Conservation (phyloP, 2,329 filamentous ascomycete genomes). For the Fusarium albosuccineum region DNA sequence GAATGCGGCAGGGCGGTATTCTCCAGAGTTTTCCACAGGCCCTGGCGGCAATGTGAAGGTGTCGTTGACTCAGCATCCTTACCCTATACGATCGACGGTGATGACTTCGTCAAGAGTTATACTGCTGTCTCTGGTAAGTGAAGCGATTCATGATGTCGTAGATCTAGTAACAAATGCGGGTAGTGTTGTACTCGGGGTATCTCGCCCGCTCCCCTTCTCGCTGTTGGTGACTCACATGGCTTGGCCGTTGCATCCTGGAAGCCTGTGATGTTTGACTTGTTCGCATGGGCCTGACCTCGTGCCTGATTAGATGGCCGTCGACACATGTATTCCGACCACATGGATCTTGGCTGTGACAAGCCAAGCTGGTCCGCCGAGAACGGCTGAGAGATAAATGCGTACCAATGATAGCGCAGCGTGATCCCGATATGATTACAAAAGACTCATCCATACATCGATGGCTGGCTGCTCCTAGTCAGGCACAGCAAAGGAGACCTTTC, state of each 20-base stretch:
- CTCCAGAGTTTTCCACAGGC: neutral
- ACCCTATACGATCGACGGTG: conserved; percentile 3
- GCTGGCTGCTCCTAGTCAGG: neutral
- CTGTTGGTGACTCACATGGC: no score
- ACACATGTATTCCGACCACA: neutral
- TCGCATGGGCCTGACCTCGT: neutral
- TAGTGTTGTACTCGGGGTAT: no score
- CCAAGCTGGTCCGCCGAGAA: neutral
- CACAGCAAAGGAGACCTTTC: neutral
- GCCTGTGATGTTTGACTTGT: no score
- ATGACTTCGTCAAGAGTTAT: neutral
- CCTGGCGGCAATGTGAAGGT: neutral
- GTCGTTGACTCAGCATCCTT: neutral
- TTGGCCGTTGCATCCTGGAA: no score
- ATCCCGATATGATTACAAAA: neutral
- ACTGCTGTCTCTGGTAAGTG: no score
- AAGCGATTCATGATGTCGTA: no score
- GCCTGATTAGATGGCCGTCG: neutral
- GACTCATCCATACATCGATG: no score
- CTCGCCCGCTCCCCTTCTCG: no score
- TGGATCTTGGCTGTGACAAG: conserved; percentile 3
- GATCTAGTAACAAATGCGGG: no score
- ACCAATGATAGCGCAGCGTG: neutral
- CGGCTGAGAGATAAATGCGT: neutral
- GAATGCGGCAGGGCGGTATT: conserved; percentile 6